These are phyloP conservation scores for Extremus antarcticus DNA, from an alignment of 495 filamentous ascomycete species.

Conservation along the genomic window DNA sequence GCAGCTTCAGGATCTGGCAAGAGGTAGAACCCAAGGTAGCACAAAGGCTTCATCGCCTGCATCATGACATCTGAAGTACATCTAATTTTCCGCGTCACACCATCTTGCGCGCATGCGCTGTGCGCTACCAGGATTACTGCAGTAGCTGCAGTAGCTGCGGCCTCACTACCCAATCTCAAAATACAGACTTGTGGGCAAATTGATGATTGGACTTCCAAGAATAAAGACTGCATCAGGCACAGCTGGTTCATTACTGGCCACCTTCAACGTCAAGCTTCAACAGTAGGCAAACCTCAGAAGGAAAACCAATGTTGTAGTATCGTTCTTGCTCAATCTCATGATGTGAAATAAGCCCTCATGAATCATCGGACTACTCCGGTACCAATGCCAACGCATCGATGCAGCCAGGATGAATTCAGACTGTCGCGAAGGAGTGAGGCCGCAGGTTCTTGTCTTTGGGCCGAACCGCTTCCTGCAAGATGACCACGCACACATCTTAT, in stretches of 20 bases:
- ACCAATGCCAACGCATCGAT: slow-evolving; percentile 9
- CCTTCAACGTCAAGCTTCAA: background rate
- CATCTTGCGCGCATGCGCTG: background rate
- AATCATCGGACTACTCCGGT: too few species aligned
- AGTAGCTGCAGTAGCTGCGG: background rate
- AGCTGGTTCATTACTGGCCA: background rate
- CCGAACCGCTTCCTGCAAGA: background rate
- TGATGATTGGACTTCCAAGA: background rate
- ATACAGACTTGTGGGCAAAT: background rate
- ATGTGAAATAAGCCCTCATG: too few species aligned
- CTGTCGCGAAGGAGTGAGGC: background rate
- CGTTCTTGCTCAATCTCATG: background rate
- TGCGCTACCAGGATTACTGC: too few species aligned
- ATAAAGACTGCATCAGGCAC: background rate
- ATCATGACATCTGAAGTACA: slow-evolving; percentile 8
- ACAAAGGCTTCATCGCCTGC: background rate
- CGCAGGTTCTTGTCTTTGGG: too few species aligned
- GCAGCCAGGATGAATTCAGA: slow-evolving; percentile 5
- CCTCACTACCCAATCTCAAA: background rate
- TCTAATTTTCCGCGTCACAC: background rate
- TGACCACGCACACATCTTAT: background rate
- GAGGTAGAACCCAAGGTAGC: background rate
- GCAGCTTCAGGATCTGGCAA: too few species aligned
- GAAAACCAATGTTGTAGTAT: background rate
- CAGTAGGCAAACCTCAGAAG: background rate